phyloP scores from a whole-genome alignment of 1,284 basidiomycete genomes.

The Ceratobasidium sp. region DNA sequence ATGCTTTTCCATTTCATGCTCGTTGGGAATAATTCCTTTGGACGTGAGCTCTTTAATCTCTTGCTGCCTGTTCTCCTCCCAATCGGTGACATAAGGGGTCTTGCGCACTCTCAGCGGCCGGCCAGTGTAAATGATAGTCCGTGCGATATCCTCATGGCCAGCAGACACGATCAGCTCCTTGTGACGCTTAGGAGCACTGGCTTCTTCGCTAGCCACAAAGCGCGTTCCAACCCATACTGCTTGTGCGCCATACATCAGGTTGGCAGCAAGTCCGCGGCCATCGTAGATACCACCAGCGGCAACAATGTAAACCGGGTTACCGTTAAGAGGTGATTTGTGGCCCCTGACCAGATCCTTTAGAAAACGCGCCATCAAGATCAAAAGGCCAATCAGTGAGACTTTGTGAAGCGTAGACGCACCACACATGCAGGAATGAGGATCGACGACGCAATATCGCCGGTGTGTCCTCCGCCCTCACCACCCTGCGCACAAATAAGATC shows the following conservation, averaged over 20 bases:
- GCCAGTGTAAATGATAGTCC: slow-evolving; percentile 86
- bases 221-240: slow-evolving; percentile 68
- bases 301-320: slow-evolving; percentile 80
- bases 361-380: too few species aligned
- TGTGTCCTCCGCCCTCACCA: slow-evolving; percentile 89
- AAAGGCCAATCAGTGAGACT: not conserved
- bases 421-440: slow-evolving; percentile 23
- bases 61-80: slow-evolving; percentile 74
- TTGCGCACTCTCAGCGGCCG: slow-evolving; percentile 84
- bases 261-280: slow-evolving; percentile 85
- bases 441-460: slow-evolving; percentile 75
- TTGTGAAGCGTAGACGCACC: not conserved
- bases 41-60: slow-evolving; percentile 82
- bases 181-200: slow-evolving; percentile 81
- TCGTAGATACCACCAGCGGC: slow-evolving; percentile 89
- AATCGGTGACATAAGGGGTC: slow-evolving; percentile 82
- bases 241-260: slow-evolving; percentile 84
- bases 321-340: slow-evolving; percentile 77
- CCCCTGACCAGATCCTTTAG: slow-evolving; percentile 79
- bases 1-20: slow-evolving; percentile 75
- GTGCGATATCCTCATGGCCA: slow-evolving; percentile 65
- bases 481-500: slow-evolving; percentile 92
- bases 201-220: slow-evolving; percentile 61
- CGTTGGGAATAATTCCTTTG: slow-evolving; percentile 79
- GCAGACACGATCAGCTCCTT: slow-evolving; percentile 76